Conservation (phyloP, 2,329 filamentous ascomycete genomes). For the Penicillium sp. region DNA sequence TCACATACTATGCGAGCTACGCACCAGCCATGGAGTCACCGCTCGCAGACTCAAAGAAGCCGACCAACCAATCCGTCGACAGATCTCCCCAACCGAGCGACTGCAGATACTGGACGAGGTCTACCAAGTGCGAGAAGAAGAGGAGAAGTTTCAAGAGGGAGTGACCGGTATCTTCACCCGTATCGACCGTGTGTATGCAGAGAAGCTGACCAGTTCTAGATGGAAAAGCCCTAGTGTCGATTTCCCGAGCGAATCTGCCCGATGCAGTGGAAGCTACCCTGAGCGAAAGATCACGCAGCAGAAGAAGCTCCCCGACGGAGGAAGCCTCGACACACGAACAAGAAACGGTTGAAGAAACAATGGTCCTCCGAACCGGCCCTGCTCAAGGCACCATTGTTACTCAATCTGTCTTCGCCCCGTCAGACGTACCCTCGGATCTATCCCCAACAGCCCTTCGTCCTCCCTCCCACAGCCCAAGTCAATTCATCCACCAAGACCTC, state of each 20-base stretch:
- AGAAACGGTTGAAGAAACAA: constrained; percentile 12
- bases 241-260: constrained; percentile 39
- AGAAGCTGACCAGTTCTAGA: constrained; percentile 28
- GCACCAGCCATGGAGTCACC: constrained; percentile 44
- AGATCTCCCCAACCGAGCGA: constrained; percentile 44
- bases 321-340: constrained; percentile 17
- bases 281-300: constrained; percentile 17
- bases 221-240: constrained; percentile 33
- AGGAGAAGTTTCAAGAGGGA: constrained; percentile 47
- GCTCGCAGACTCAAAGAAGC: constrained; percentile 48
- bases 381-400: constrained; percentile 8
- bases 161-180: constrained; percentile 40
- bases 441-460: constrained; percentile 12
- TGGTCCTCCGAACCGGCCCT: constrained; percentile 13
- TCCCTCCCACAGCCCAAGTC: constrained; percentile 18
- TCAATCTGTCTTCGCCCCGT: constrained; percentile 14
- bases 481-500: constrained; percentile 19
- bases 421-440: constrained; percentile 13
- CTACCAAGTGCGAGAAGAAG: constrained; percentile 46
- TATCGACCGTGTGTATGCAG: no score
- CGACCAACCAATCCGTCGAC: constrained; percentile 47
- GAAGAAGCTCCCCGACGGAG: constrained; percentile 28
- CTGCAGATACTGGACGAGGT: constrained; percentile 49
- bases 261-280: constrained; percentile 29
- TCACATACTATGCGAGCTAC: constrained; percentile 48